Conservation (phyloP, 805 yeast species). For the Wickerhamiella siamensis region DNA sequence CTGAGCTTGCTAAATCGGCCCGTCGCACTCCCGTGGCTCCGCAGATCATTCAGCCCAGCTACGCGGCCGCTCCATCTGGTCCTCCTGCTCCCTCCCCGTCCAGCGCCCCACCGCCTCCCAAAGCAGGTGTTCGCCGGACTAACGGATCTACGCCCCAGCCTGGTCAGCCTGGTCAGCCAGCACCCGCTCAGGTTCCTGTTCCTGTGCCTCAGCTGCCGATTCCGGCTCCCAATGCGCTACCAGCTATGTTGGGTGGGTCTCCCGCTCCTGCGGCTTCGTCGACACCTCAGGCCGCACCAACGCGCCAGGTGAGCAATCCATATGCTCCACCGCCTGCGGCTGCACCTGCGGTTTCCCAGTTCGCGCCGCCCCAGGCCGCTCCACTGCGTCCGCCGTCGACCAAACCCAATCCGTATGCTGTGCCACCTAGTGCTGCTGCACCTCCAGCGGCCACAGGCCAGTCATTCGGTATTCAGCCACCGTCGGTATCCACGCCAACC, state of each 20-base stretch:
- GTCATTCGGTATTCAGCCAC: neutral
- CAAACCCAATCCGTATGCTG: conserved; percentile 26
- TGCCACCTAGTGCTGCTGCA: conserved; percentile 23
- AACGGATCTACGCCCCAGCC: neutral
- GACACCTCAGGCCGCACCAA: conserved; percentile 1
- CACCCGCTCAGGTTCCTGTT: neutral
- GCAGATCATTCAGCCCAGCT: conserved; percentile 3
- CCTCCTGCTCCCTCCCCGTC: conserved; percentile 1
- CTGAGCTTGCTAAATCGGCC: conserved; percentile 11
- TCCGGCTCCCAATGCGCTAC: conserved; percentile 3
- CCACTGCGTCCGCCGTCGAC: conserved; percentile 14
- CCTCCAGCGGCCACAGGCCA: conserved; percentile 1
- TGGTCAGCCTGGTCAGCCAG: neutral
- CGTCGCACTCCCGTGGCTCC: conserved; percentile 17
- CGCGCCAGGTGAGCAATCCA: conserved; percentile 9
- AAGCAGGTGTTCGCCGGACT: neutral
- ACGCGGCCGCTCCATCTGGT: conserved; percentile 8
- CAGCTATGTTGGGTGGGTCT: conserved; percentile 2
- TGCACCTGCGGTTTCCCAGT: conserved; percentile 37
- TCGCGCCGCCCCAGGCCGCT: conserved; percentile 28
- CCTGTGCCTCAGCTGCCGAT: conserved; percentile 6
- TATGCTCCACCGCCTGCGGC: conserved; percentile 16
- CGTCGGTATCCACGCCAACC: conserved; percentile 8
- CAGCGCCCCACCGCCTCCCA: conserved; percentile 2
- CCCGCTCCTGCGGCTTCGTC: conserved; percentile 22